phyloP scores from a whole-genome alignment of 1,284 basidiomycete species.

The Pyrrhoderma noxium region DNA sequence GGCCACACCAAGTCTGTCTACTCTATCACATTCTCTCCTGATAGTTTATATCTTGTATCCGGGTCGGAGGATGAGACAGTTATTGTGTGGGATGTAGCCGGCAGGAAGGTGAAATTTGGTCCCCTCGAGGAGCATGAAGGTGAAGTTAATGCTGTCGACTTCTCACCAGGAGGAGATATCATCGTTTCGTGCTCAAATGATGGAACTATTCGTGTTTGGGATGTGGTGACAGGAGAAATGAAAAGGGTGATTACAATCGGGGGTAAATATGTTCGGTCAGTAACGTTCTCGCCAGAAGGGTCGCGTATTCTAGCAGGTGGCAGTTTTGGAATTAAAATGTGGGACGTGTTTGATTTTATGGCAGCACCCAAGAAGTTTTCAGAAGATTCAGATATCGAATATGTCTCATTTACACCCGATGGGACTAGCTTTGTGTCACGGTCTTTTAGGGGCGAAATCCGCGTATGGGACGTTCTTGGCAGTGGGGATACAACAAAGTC shows the following conservation, averaged over 20 bases:
- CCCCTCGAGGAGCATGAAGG: conserved; percentile 17
- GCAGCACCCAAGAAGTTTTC: not conserved
- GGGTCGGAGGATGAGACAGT: conserved; percentile 34
- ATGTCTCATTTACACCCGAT: conserved; percentile 6
- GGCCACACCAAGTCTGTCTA: no score
- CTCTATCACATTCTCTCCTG: not conserved
- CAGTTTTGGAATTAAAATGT: no score
- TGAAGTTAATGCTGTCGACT: conserved; percentile 57
- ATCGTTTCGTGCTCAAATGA: conserved; percentile 72
- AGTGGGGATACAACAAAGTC: no score
- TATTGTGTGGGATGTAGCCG: conserved; percentile 19
- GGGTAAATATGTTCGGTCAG: no score
- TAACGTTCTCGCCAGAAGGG: no score
- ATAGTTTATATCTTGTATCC: not conserved
- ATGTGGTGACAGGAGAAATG: no score
- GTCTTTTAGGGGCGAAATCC: no score
- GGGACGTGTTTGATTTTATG: no score
- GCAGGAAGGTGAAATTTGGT: conserved; percentile 4
- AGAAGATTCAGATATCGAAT: not conserved
- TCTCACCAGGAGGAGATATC: conserved; percentile 3
- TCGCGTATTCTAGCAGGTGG: no score
- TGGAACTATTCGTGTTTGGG: not conserved
- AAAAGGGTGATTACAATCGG: no score
- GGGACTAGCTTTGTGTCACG: not conserved
- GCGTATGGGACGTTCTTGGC: no score